Base-by-base conservation (phyloP, 2,329 filamentous ascomycete genomes). In the Cladosporium phlei region DNA sequence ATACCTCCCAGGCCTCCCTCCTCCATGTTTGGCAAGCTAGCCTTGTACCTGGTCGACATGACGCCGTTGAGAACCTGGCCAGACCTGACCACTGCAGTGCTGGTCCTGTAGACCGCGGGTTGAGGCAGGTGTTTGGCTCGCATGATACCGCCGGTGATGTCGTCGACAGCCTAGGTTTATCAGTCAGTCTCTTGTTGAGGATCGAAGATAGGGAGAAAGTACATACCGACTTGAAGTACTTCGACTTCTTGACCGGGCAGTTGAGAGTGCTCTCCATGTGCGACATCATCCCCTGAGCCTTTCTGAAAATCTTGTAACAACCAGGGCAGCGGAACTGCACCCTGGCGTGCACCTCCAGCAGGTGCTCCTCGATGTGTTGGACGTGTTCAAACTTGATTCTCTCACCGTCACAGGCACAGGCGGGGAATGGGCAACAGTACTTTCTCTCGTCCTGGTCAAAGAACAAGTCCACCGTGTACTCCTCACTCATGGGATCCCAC, bases 371-470 rank as follows among this genome's bases (percentile, higher is more conserved):
- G 7, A 72, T 59, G 5, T 68, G 63, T 37, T 17, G 28, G 49
- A 50, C 11, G 49, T 58, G 19, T 8, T 37, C 42, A 1, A 48
- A 46, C 43, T 64, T 66, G 3, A 24, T 56, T n/a, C n/a, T n/a
- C n/a, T n/a, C n/a, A n/a, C n/a, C n/a, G 25, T 63, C 60, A 25
- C 58, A 34, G 10, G 66, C 63, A 71, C 81, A 84, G 3, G 60
- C 54, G 1, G 54, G 22, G 46, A 76, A 71, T 0, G 80, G 80
- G 46, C 81, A 85, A 45, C 62, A 67, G 64, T 71, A 85, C 38
- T 65, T 68, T 35, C 65, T 59, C 1, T 68, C 64, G 22, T 70
- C 60, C 0, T 61, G 43, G 30, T 73, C 65, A 46, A 59, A 71
- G 65, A 80, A 82, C 5, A 65, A 62, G 2, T 67, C 62, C 1